Conservation (phyloP, 176 grass and related monocot species). For the Oryza brachyantha region DNA sequence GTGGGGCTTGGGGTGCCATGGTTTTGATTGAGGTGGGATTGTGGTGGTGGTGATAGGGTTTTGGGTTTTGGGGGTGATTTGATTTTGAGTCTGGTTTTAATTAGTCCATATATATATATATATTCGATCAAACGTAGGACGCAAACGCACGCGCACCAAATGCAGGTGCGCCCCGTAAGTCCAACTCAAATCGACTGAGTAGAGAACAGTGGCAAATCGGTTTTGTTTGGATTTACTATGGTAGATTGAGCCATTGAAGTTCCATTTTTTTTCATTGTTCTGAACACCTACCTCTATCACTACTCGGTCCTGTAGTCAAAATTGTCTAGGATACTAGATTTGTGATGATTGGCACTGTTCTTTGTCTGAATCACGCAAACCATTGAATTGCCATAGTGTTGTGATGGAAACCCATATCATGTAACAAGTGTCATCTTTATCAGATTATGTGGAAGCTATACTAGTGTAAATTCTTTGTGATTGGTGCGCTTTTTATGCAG, state of each 20-base stretch:
- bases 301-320: neutral
- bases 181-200: too few species aligned
- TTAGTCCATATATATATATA: neutral
- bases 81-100: neutral
- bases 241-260: neutral
- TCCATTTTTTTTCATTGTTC: neutral
- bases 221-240: neutral
- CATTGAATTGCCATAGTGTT: neutral
- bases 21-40: neutral
- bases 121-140: too few species aligned
- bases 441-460: neutral
- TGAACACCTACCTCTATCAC: neutral
- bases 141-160: too few species aligned
- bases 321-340: neutral
- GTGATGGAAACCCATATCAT: neutral
- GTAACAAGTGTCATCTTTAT: neutral
- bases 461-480: neutral
- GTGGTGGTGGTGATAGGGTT: neutral
- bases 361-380: neutral
- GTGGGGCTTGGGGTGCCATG: neutral
- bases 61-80: constrained; percentile 21
- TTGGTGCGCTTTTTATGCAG: neutral
- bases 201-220: too few species aligned
- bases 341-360: too few species aligned
- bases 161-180: too few species aligned